Percentiles rank a stretch among this genome's conserved stretches.
phyloP scores from a whole-genome alignment of 345 rosid genomes.

The Hibiscus mutabilis region DNA sequence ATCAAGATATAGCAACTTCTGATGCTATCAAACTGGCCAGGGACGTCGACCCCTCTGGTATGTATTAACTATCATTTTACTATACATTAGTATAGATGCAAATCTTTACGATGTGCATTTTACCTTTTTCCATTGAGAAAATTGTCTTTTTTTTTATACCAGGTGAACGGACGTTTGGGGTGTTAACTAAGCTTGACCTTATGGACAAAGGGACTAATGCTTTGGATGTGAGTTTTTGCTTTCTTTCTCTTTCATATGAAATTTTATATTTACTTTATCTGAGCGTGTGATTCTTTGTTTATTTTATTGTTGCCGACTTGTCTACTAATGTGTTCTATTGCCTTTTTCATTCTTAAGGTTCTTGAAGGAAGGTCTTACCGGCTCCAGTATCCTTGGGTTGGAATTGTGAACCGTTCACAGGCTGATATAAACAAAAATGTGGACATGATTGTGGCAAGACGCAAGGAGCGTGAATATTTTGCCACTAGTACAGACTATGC shows the following conservation, averaged over 20 bases:
- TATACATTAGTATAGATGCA: neutral
- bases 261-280: neutral
- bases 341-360: slow-evolving; percentile 29
- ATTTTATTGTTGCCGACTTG: neutral
- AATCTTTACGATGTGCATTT: neutral
- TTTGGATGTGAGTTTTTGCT: slow-evolving; percentile 52
- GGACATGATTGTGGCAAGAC: slow-evolving; percentile 66
- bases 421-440: slow-evolving; percentile 62
- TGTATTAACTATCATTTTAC: neutral
- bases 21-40: slow-evolving; percentile 69
- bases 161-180: slow-evolving; percentile 99
- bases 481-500: slow-evolving; percentile 63
- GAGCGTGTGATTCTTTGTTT: neutral
- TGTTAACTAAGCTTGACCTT: slow-evolving; percentile 87
- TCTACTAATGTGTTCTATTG: neutral
- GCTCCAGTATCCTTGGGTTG: slow-evolving; percentile 67
- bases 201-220: slow-evolving; percentile 99
- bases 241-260: neutral
- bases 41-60: slow-evolving; percentile 60
- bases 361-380: slow-evolving; percentile 66
- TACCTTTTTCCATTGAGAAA: neutral
- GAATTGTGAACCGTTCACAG: slow-evolving; percentile 70
- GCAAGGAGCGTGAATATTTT: slow-evolving; percentile 62
- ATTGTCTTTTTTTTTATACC: neutral
- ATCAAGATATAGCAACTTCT: slow-evolving; percentile 70